Base-by-base conservation (phyloP, 2,329 filamentous ascomycete genomes). In the Ceratocystis variospora region DNA sequence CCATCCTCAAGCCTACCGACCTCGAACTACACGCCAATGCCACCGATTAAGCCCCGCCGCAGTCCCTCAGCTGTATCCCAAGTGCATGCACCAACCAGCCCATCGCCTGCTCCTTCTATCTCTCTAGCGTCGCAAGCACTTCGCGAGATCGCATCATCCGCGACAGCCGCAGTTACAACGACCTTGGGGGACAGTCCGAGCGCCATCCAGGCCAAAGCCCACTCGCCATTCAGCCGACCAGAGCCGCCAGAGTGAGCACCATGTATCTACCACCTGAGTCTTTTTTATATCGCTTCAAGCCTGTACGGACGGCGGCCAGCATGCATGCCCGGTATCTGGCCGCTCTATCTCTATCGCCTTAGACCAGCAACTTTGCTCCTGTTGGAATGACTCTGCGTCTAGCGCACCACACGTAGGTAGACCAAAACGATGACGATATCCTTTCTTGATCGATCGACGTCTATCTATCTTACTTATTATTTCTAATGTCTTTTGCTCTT, bases 391-490 rank as follows among this genome's bases (percentile, higher is more conserved):
- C 33, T 12, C 33, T 12, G 33, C 33, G 3, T 10, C 10, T 37
- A 12, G 33, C 33, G 8, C 33, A 37, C 33, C 22, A 22, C 22
- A 22, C 1, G 33, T 37, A 37, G 33, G 8, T 37, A 19, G 45
- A 17, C 2, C 45, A 1, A 19, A 19, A 48, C 4, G n/a, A 7
- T 5, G 3, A 48, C 45, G n/a, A 48, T 22, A 22, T 1, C 22
- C 22, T 22, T 22, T 22, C 22, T 22, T 22, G 22, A 22, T 22
- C 22, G 45, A 19, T 48, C 5, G 45, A 6, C 12, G 5, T 33
- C 28, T 19, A 8, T 63, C 59, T 65, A 8, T 63, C 59, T 65
- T 41, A 10, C 57, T 48, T 62, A 17, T n/a, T 66, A 10, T 59
- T 64, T 59, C 50, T 64, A 5, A 22, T 48, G 0, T 17, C 25